Evolutionary conservation across 164 flowering plant genomes (phyloP).

Genomic region (Taxillus chinensis): DNA sequence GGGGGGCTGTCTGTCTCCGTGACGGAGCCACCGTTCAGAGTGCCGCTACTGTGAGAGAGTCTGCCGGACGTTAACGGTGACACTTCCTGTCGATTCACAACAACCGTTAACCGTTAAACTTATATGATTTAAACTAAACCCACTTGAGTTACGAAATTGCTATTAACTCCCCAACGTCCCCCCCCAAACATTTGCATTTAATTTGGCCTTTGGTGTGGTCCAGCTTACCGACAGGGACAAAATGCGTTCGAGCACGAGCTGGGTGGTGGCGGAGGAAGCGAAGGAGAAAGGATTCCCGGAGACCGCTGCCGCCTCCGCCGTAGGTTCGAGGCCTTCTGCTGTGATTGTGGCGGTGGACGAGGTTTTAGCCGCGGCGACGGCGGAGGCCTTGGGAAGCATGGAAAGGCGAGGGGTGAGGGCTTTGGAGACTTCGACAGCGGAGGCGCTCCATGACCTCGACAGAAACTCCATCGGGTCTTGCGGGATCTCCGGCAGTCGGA

Average conservation of each 20-base stretch:
- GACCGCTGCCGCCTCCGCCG: constrained; percentile 8
- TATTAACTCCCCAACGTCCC: too few species aligned
- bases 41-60: constrained; percentile 58
- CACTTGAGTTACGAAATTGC: too few species aligned
- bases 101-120: too few species aligned
- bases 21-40: constrained; percentile 28
- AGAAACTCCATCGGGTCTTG: constrained; percentile 57
- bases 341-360: constrained; percentile 15
- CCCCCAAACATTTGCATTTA: too few species aligned
- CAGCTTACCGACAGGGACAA: constrained; percentile 60
- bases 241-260: constrained; percentile 74
- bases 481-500: constrained; percentile 42
- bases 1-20: constrained; percentile 48
- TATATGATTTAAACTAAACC: too few species aligned
- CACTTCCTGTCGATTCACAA: constrained; percentile 26
- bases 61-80: constrained; percentile 61
- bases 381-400: constrained; percentile 4
- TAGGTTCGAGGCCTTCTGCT: constrained; percentile 17
- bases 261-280: constrained; percentile 67
- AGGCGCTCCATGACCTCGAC: constrained; percentile 60
- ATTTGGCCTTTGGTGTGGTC: too few species aligned
- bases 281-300: constrained; percentile 38
- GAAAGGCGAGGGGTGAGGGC: constrained; percentile 23
- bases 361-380: neutral
- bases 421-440: constrained; percentile 52